Conservation (phyloP, 2,329 filamentous ascomycete species). For the Trichoderma citrinoviride region DNA sequence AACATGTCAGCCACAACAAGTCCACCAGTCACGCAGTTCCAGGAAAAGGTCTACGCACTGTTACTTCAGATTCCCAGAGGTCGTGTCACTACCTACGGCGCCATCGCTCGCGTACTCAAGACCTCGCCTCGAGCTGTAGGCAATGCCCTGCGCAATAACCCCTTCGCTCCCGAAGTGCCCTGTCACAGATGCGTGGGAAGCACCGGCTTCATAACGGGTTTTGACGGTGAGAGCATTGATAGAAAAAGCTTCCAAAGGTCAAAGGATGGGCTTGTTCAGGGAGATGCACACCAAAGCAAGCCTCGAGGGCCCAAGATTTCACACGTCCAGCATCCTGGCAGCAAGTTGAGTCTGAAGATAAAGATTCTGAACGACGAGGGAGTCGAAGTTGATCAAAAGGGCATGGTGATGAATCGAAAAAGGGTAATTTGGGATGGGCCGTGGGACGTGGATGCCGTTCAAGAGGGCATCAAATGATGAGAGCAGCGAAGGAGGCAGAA, state of each 20-base stretch:
- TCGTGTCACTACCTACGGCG: neutral
- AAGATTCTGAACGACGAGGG: neutral
- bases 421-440: conserved; percentile 8
- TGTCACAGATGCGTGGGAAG: conserved; percentile 8
- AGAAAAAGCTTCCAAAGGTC: neutral
- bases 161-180: neutral
- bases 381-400: neutral
- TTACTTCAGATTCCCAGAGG: conserved; percentile 2
- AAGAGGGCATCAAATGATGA: neutral
- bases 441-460: neutral
- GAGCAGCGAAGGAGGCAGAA: neutral
- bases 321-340: neutral
- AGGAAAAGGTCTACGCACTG: neutral
- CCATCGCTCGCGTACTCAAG: neutral
- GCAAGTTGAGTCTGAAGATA: neutral
- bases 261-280: neutral
- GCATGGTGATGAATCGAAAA: neutral
- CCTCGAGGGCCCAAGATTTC: conserved; percentile 2
- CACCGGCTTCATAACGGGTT: neutral
- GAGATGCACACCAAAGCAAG: conserved; percentile 1
- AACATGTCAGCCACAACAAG: neutral
- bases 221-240: conserved; percentile 1
- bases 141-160: conserved; percentile 1
- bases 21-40: neutral
- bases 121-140: conserved; percentile 2